Evolutionary conservation across 306 rosid genomes (phyloP).

Genomic region (Pyrus bretschneideri): DNA sequence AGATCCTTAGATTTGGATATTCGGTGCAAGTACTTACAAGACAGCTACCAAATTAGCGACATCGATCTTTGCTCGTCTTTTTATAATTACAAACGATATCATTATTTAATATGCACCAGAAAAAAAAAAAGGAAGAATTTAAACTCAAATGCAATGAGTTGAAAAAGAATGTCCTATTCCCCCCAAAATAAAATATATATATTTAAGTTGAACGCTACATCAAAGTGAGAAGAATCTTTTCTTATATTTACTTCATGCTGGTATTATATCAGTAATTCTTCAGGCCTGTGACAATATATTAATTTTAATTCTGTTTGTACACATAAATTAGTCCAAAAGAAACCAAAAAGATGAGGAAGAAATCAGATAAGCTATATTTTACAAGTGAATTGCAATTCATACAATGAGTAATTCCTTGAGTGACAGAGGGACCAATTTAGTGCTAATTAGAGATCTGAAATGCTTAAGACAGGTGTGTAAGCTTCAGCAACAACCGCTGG

Average conservation of each 20-base stretch:
- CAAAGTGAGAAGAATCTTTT: too few relatives aligned
- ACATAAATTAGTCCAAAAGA: background rate
- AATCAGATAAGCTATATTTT: background rate
- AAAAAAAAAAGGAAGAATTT: too few relatives aligned
- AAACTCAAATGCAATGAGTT: too few relatives aligned
- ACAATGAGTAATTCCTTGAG: background rate
- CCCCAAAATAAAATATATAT: fast-evolving
- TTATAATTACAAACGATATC: too few relatives aligned
- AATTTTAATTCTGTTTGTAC: conserved; percentile 11
- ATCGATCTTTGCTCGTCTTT: too few relatives aligned
- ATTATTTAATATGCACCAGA: too few relatives aligned
- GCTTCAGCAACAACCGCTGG: conserved; percentile 78
- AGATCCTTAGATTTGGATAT: too few relatives aligned
- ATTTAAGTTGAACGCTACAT: too few relatives aligned
- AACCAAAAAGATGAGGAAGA: background rate
- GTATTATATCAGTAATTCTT: conserved; percentile 6
- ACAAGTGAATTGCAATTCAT: conserved; percentile 9
- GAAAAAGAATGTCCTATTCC: too few relatives aligned
- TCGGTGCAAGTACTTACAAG: too few relatives aligned
- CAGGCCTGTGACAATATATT: background rate
- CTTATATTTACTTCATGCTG: too few relatives aligned
- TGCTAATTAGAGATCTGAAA: conserved; percentile 8
- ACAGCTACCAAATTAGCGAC: too few relatives aligned
- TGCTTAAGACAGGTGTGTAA: conserved; percentile 6
- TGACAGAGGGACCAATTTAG: background rate